Conservation (phyloP, 257 asterid genomes). For the Salvia rosmarinus region DNA sequence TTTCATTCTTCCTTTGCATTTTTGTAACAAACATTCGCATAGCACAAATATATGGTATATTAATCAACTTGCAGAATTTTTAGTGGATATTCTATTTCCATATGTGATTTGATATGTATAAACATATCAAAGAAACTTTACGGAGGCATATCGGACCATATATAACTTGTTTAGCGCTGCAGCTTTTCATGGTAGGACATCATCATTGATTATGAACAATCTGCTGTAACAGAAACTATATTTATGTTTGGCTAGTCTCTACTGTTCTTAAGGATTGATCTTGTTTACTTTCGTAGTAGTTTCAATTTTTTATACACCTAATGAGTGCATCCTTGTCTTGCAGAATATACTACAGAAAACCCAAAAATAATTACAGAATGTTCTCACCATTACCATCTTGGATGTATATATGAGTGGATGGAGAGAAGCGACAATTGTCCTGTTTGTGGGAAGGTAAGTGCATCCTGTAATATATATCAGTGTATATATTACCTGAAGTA, state of each 20-base stretch:
- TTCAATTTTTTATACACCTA: conserved; percentile 25
- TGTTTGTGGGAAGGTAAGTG: conserved; percentile 82
- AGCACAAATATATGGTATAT: conserved; percentile 1
- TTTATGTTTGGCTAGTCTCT: conserved; percentile 2
- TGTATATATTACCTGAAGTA: background rate
- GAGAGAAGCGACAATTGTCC: conserved; percentile 97
- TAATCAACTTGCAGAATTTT: background rate
- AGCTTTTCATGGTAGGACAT: background rate
- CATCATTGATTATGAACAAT: background rate
- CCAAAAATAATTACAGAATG: conserved; percentile 86
- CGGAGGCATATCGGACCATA: background rate
- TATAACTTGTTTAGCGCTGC: background rate
- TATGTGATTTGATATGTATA: background rate
- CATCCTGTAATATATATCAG: background rate
- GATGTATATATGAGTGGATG: conserved; percentile 99
- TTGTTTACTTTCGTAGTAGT: background rate
- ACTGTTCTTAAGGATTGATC: background rate
- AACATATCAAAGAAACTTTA: background rate
- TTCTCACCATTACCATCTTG: conserved; percentile 92
- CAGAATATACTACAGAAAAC: conserved; percentile 87
- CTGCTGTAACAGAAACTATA: conserved; percentile 7
- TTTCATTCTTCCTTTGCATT: background rate
- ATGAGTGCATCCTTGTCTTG: conserved; percentile 22
- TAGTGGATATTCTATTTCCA: background rate
- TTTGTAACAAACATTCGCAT: background rate